Conservation (phyloP, 139 green algal genomes). For the Chlorella sp. region DNA sequence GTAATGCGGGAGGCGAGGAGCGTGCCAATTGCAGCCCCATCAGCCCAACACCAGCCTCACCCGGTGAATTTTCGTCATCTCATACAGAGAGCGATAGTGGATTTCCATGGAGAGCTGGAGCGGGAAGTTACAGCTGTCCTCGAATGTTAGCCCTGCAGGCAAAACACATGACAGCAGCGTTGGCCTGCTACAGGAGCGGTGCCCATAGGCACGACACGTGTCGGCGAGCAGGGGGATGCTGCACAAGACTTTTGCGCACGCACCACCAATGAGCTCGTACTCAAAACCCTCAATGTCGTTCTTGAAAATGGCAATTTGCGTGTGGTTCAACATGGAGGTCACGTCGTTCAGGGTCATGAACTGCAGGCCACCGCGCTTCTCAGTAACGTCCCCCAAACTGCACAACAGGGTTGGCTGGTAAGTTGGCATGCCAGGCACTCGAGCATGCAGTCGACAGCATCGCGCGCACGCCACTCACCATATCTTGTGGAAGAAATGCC, state of each 20-base stretch:
- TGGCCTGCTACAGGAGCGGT: too few species aligned
- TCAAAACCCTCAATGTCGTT: slow-evolving; percentile 19
- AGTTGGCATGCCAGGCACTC: too few species aligned
- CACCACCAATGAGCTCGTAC: slow-evolving; percentile 13
- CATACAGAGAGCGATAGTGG: slow-evolving; percentile 16
- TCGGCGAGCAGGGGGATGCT: too few species aligned
- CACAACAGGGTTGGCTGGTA: not conserved
- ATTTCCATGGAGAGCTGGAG: not conserved
- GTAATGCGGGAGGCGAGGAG: too few species aligned
- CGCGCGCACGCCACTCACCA: too few species aligned
- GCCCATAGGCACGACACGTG: too few species aligned
- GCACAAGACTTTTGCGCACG: too few species aligned
- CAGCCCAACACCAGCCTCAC: not conserved
- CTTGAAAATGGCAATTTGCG: not conserved
- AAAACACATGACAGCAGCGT: too few species aligned
- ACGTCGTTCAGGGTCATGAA: slow-evolving; percentile 6
- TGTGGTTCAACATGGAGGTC: not conserved
- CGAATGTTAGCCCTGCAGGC: too few species aligned
- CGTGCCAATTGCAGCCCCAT: too few species aligned
- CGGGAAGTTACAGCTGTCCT: slow-evolving; percentile 14
- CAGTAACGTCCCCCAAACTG: not conserved
- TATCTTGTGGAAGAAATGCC: slow-evolving; percentile 8
- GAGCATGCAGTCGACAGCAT: too few species aligned
- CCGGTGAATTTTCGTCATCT: slow-evolving; percentile 25
- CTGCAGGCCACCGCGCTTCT: not conserved